Conservation (phyloP, 164 flowering plant genomes). For the Santalum album region DNA sequence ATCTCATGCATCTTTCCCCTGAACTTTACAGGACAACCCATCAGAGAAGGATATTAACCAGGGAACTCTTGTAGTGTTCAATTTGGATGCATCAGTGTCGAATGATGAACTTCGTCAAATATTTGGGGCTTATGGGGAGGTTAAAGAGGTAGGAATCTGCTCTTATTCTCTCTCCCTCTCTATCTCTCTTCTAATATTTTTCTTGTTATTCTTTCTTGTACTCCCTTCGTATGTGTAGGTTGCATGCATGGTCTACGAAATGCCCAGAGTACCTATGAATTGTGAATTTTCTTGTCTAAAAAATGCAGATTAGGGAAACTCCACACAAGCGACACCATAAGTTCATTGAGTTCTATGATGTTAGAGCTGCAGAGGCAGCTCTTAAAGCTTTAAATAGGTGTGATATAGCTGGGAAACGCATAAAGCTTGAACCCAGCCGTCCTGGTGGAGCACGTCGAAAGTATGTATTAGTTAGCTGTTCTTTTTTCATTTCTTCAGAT, state of each 20-base stretch:
- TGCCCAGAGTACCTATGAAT: no score
- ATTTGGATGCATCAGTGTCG: slow-evolving; percentile 2
- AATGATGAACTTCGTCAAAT: slow-evolving; percentile 4
- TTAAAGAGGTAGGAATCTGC: not conserved
- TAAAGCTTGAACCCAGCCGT: slow-evolving; percentile 6
- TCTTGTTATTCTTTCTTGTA: no score
- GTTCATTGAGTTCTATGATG: slow-evolving; percentile 5
- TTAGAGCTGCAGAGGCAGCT: slow-evolving; percentile 6
- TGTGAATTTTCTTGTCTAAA: not conserved
- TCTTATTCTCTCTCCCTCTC: no score
- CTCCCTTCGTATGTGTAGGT: not conserved
- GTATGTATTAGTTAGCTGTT: not conserved
- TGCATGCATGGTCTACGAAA: not conserved
- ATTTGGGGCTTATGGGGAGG: slow-evolving; percentile 6
- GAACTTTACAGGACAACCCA: slow-evolving; percentile 2
- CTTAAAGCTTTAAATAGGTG: slow-evolving; percentile 3
- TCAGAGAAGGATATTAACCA: slow-evolving; percentile 7
- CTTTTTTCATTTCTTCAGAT: no score
- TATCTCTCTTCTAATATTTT: not conserved
- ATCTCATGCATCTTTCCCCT: not conserved
- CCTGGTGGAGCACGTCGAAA: slow-evolving; percentile 6
- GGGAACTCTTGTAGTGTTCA: slow-evolving; percentile 6
- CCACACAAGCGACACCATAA: slow-evolving; percentile 6
- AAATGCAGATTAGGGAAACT: slow-evolving; percentile 5
- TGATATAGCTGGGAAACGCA: slow-evolving; percentile 6